Conservation (phyloP, 192 early-diverging fungal species). For the Dimargaris xerosporica region DNA sequence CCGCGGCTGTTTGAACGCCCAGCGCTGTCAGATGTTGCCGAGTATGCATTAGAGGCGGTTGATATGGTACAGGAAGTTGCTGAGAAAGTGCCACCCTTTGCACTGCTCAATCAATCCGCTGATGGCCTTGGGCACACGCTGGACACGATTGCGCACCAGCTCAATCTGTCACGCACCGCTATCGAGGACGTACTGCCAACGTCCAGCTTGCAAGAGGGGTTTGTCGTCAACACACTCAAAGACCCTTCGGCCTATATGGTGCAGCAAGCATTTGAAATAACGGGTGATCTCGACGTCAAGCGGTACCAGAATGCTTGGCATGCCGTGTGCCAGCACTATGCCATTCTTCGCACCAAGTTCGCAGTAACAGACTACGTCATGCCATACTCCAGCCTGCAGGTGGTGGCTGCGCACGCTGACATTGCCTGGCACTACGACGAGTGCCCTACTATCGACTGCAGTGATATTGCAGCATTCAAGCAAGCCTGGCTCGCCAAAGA, state of each 20-base stretch:
- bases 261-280: not conserved
- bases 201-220: not conserved
- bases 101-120: not conserved
- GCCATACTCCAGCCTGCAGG: not conserved
- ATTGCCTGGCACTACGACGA: not conserved
- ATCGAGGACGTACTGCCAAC: not conserved
- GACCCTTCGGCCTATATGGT: conserved; percentile 3
- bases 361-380: not conserved
- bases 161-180: no score
- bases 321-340: not conserved
- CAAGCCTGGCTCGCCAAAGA: no score
- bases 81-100: conserved; percentile 14
- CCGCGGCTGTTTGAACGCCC: no score
- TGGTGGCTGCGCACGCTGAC: not conserved
- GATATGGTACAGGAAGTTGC: conserved; percentile 23
- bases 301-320: not conserved
- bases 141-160: no score
- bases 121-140: no score
- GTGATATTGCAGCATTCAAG: not conserved
- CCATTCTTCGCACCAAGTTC: conserved; percentile 1
- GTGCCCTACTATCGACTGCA: no score
- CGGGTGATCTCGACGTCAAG: not conserved
- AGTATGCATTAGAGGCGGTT: not conserved
- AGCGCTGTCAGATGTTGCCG: no score
- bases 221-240: not conserved